Percentiles rank a stretch among this genome's conserved stretches.
phyloP scores from a whole-genome alignment of 2,329 filamentous ascomycete genomes.

The Colletotrichum musicola region DNA sequence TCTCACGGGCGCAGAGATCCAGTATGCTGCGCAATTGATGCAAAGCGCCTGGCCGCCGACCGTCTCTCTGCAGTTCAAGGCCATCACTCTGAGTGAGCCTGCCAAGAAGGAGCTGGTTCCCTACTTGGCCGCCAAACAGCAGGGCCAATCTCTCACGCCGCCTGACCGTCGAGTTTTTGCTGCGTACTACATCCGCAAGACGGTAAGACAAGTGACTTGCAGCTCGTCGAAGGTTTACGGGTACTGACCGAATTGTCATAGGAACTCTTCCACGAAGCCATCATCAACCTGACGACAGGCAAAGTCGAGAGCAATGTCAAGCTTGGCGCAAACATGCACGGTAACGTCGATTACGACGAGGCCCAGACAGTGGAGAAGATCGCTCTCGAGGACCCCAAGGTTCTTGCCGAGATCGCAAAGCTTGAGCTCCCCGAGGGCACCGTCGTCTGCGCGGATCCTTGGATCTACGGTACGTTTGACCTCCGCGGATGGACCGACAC shows the following conservation, averaged over 20 bases:
- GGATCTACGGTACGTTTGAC: slow-evolving; percentile 27
- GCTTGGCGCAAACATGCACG: slow-evolving; percentile 70
- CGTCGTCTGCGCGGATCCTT: slow-evolving; percentile 66
- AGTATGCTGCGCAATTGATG: slow-evolving; percentile 61
- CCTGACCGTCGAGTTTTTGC: slow-evolving; percentile 65
- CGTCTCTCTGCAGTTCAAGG: slow-evolving; percentile 72
- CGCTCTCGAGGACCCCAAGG: slow-evolving; percentile 66
- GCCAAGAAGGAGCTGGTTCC: slow-evolving; percentile 64
- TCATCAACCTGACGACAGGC: slow-evolving; percentile 62
- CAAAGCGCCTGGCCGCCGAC: slow-evolving; percentile 66
- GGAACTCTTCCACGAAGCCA: slow-evolving; percentile 73
- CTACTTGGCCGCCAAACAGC: slow-evolving; percentile 63
- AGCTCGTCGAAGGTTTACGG: neutral
- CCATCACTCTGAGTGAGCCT: slow-evolving; percentile 70
- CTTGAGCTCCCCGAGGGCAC: slow-evolving; percentile 71
- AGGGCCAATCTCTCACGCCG: slow-evolving; percentile 47
- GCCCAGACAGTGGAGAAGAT: slow-evolving; percentile 69
- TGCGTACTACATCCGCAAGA: slow-evolving; percentile 71
- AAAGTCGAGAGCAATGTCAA: slow-evolving; percentile 68
- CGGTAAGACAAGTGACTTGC: slow-evolving; percentile 55
- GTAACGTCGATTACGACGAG: slow-evolving; percentile 71
- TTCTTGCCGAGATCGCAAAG: slow-evolving; percentile 72
- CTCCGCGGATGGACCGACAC: neutral
- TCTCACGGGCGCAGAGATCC: slow-evolving; percentile 69
- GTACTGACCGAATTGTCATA: slow-evolving; percentile 44